Conservation (phyloP, 2,329 filamentous ascomycete species). For the Calonectria crousiana region DNA sequence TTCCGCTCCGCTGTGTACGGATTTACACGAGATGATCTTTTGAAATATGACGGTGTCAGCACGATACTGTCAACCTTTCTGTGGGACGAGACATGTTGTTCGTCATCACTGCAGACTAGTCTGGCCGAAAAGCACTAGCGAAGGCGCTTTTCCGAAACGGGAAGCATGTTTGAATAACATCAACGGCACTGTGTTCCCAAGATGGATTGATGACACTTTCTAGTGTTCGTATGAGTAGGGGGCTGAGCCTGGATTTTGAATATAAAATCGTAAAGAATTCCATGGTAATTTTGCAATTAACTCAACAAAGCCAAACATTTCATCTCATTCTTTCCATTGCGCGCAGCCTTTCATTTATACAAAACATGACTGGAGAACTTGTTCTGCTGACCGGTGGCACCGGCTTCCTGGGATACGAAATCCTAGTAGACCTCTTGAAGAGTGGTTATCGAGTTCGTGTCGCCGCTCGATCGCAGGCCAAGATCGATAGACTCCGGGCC, state of each 20-base stretch:
- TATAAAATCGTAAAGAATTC: not conserved
- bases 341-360: not conserved
- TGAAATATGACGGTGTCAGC: not conserved
- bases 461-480: slow-evolving; percentile 6
- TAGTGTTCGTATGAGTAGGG: not conserved
- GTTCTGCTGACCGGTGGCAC: slow-evolving; percentile 19
- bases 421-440: slow-evolving; percentile 9
- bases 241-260: not conserved
- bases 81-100: not conserved
- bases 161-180: slow-evolving; percentile 10
- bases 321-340: not conserved
- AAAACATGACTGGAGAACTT: slow-evolving; percentile 19
- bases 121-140: not conserved
- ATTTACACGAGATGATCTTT: not conserved
- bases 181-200: not conserved
- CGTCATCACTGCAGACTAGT: not conserved
- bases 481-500: not conserved
- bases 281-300: not conserved
- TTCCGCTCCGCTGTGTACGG: not conserved
- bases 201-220: not conserved
- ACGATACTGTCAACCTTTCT: not conserved
- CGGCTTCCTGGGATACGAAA: slow-evolving; percentile 10
- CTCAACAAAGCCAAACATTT: not conserved
- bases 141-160: not conserved
- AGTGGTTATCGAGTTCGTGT: slow-evolving; percentile 15